These are phyloP conservation scores for Candida sakaeoensis DNA, from an alignment of 805 yeast species.

Conservation along the genomic window DNA sequence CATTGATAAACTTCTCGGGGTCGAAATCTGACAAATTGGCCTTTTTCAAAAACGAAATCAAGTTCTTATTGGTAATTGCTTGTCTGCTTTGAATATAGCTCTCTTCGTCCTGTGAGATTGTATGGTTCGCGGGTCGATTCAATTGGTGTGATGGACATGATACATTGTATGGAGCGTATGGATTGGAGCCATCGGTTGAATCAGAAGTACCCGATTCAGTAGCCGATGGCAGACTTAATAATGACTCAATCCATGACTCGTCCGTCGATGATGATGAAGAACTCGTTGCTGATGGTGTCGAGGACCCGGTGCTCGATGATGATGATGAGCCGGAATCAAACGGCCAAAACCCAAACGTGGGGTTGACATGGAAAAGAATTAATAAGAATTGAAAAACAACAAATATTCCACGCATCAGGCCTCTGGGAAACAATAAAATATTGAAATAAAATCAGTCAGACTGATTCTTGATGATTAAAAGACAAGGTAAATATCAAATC, in stretches of 20 bases:
- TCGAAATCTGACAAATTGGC: conserved; percentile 33
- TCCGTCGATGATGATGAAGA: conserved; percentile 1
- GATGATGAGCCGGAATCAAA: conserved; percentile 7
- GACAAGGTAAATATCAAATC: too few species aligned
- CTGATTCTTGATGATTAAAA: too few species aligned
- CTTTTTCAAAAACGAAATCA: conserved; percentile 23
- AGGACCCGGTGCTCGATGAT: not conserved
- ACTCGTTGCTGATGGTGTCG: not conserved
- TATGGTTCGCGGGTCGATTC: conserved; percentile 24
- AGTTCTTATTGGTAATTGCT: conserved; percentile 25
- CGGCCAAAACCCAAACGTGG: conserved; percentile 9
- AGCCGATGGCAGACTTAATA: not conserved
- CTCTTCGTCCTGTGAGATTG: conserved; percentile 21
- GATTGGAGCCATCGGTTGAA: conserved; percentile 12
- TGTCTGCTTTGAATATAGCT: conserved; percentile 25
- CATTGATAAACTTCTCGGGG: conserved; percentile 24
- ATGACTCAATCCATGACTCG: not conserved
- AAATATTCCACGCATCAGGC: not conserved
- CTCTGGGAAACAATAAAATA: too few species aligned
- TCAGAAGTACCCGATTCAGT: conserved; percentile 5
- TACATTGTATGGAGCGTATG: conserved; percentile 29
- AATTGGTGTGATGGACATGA: conserved; percentile 26
- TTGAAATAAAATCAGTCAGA: too few species aligned
- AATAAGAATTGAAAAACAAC: not conserved
- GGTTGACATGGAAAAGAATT: not conserved